Percentiles rank a stretch among this genome's conserved stretches.
Evolutionary conservation across 345 rosid species (phyloP).

Genomic region (Hevea brasiliensis): DNA sequence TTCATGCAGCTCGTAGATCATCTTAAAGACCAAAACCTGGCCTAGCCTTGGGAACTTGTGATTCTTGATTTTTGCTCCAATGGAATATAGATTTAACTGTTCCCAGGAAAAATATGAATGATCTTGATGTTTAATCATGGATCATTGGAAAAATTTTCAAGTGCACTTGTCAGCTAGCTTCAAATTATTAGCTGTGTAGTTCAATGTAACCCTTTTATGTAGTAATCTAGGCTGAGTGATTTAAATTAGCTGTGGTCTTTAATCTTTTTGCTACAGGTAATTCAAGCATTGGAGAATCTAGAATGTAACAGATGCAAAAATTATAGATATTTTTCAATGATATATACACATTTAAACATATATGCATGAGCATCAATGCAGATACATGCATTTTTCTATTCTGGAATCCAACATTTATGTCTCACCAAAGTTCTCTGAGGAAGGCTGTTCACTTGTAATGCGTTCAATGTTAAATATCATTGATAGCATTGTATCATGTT

Average conservation of each 20-base stretch:
- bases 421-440: background rate
- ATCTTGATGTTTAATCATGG: background rate
- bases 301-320: background rate
- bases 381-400: background rate
- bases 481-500: background rate
- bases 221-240: background rate
- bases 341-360: background rate
- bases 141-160: background rate
- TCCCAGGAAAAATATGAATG: background rate
- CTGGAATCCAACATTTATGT: background rate
- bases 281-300: slow-evolving; percentile 5
- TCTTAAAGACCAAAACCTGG: slow-evolving; percentile 6
- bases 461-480: background rate
- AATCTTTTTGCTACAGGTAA: background rate
- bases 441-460: background rate
- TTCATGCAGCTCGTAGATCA: slow-evolving; percentile 7
- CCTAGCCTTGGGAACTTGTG: background rate
- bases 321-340: background rate
- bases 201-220: background rate
- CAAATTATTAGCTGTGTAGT: background rate
- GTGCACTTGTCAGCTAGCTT: background rate
- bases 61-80: background rate
- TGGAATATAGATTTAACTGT: background rate
- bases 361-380: too few relatives aligned
- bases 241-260: background rate